Evolutionary conservation across 257 asterid genomes (phyloP), one percentile per base, ranked within the genome.

Genomic region (Nicotiana noctiflora): DNA sequence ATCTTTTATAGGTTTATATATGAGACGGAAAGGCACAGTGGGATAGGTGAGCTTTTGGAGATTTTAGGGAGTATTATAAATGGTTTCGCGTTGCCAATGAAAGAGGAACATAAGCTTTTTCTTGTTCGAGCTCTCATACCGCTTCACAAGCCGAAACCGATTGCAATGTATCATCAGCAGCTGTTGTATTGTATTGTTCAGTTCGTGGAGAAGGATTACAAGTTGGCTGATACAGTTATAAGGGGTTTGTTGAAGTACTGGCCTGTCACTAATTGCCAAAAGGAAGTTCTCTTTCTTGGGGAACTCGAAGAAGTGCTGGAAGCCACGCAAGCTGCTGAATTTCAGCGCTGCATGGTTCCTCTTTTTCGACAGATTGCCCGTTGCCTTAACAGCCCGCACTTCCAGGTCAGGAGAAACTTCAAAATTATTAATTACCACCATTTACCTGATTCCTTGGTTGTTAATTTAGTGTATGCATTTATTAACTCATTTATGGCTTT

Each of bases 61-160:
- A 91, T 94, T 46, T 88, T 91, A 7, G 98, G 98, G 80, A 94
- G 98, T 77, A 92, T 94, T 76, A 92, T 94, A 55, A 94, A 92
- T 82, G 98, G 98, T 56, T 94, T 91, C 65, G 96, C 98, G 12
- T 82, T 93, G 93, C 98, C 98, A 17, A 89, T 94, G 97, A 94
- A 94, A 87, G 98, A 93, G 90, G 98, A 94, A 88, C 98, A 94
- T 84, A 93, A 91, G 89, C 65, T 94, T 89, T 91, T 94, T 82
- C 96, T 94, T 64, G 92, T 87, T 9, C 87, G 97, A 84, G 97
- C 87, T 60, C 88, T 94, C 83, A 91, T 94, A 81, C 98, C 98
- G 0, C 90, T 94, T 21, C 98, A 94, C 86, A 94, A 92, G 79
- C 93, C 96, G n/a, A 92, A 93, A 87, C 79, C 89, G 7, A 44